Evolutionary conservation across 2,329 filamentous ascomycete genomes (phyloP), one percentile per base, ranked within the genome.

Genomic region (Aspergillus sp.): DNA sequence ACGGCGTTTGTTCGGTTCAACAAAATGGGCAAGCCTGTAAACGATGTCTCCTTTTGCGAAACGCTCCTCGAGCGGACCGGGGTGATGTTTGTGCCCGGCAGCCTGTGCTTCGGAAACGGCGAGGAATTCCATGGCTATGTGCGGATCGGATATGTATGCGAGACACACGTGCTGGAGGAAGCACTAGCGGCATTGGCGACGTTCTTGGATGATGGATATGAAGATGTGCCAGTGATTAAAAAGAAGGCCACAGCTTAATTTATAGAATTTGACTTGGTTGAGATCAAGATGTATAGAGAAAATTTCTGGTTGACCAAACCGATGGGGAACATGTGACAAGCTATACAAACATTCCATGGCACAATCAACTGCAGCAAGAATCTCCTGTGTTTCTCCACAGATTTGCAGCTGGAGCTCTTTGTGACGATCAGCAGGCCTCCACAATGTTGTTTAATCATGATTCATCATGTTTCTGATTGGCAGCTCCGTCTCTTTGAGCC

Each of bases 1-100:
- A 94, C 90, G 90, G 90, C 90, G 0, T 91, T 95, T 66, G 75
- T 95, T 59, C 86, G 84, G 69, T 91, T 95, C 66, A 80, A 69
- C 23, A 80, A 81, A 49, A 81, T 83, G 13, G 85, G 84, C 0
- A 78, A 81, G 69, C 82, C 86, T 2, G 83, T 95, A 1, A 85
- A 93, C 68, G 89, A 93, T 64, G 85, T 84, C 17, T 79, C 81
- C 2, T 89, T 96, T 65, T 93, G 90, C 68, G 78, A 86, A 68
- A 83, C 85, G 68, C 74, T 95, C 43, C 77, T 91, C 45, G 82
- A 86, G 59, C 84, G 87, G 74, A 87, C 84, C 0, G 90, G 90
- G 22, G 88, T 92, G 3, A 82, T 94, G 81, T 81, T 94, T 59
- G 80, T 91, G 17, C 91, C 92, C 0, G 92, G 90, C 0, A 86